Evolutionary conservation across 2,329 filamentous ascomycete genomes (phyloP).

Genomic region (Phyllosticta citriasiana): DNA sequence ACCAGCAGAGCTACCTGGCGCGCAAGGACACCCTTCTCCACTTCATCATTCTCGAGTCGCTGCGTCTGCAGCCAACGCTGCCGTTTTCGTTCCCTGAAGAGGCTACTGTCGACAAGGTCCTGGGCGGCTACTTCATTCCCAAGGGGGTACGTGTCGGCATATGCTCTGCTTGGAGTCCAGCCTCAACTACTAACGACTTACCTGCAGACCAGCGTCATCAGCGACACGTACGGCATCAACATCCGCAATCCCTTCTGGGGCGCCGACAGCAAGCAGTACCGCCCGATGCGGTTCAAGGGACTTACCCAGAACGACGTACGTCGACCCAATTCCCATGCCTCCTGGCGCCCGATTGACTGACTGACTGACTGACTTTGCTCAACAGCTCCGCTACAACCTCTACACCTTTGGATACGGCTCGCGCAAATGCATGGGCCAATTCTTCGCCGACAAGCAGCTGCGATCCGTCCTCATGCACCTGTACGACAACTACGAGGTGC

Average conservation of each 20-base stretch:
- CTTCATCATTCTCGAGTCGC: slow-evolving; percentile 7
- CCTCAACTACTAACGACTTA: neutral
- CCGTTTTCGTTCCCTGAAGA: slow-evolving; percentile 6
- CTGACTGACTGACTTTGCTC: neutral
- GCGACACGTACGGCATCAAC: slow-evolving; percentile 9
- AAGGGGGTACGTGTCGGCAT: neutral
- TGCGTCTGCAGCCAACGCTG: slow-evolving; percentile 9
- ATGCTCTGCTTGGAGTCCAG: neutral
- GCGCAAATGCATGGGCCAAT: slow-evolving; percentile 9
- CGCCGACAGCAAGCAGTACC: neutral
- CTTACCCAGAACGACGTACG: slow-evolving; percentile 8
- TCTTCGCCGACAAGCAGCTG: slow-evolving; percentile 8
- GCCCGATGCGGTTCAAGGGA: slow-evolving; percentile 2
- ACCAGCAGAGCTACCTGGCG: neutral
- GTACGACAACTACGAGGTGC: slow-evolving; percentile 6
- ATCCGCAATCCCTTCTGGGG: slow-evolving; percentile 11
- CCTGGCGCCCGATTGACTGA: neutral
- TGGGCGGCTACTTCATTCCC: slow-evolving; percentile 5
- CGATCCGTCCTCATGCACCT: slow-evolving; percentile 4
- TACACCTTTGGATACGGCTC: slow-evolving; percentile 5
- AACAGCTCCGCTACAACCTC: slow-evolving; percentile 10
- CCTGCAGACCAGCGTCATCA: slow-evolving; percentile 6
- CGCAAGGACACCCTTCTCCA: slow-evolving; percentile 6
- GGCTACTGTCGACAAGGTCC: slow-evolving; percentile 1
- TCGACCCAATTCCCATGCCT: neutral